These are phyloP conservation scores for Clarireedia homoeocarpa DNA, from an alignment of 2,329 filamentous ascomycete genomes.

Conservation along the genomic window DNA sequence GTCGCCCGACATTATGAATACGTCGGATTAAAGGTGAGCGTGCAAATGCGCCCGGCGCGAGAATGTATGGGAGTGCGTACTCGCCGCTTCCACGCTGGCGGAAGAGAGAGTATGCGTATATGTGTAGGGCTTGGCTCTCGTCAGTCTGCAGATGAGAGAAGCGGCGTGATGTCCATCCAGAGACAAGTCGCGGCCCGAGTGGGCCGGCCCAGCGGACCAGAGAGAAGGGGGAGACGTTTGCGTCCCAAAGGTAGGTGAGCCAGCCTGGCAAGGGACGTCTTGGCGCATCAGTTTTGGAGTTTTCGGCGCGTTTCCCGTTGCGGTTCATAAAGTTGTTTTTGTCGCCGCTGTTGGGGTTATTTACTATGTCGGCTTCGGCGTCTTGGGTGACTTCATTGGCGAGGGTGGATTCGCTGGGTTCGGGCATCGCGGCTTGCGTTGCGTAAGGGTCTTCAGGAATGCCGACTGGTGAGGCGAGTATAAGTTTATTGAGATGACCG, in stretches of 20 bases:
- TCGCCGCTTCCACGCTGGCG: slow-evolving; percentile 86
- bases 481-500: slow-evolving; percentile 88
- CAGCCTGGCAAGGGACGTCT: slow-evolving; percentile 65
- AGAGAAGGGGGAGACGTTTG: slow-evolving; percentile 91
- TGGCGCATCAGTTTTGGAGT: slow-evolving; percentile 25
- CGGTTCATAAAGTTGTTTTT: slow-evolving; percentile 48
- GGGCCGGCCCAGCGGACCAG: slow-evolving; percentile 83
- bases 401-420: slow-evolving; percentile 64
- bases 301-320: slow-evolving; percentile 34
- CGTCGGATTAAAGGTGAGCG: slow-evolving; percentile 79
- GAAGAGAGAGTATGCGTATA: slow-evolving; percentile 93
- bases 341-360: slow-evolving; percentile 30
- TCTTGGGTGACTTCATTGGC: slow-evolving; percentile 75
- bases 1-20: slow-evolving; percentile 81
- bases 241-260: slow-evolving; percentile 92
- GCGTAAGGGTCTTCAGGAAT: slow-evolving; percentile 93
- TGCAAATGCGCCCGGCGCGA: slow-evolving; percentile 89
- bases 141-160: slow-evolving; percentile 79
- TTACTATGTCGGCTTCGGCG: slow-evolving; percentile 43
- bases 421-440: slow-evolving; percentile 70
- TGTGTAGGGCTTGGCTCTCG: slow-evolving; percentile 79
- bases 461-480: slow-evolving; percentile 88
- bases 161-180: slow-evolving; percentile 86
- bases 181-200: slow-evolving; percentile 83
- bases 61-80: slow-evolving; percentile 85